These are phyloP conservation scores for Sphaerulina populicola DNA, from an alignment of 2,329 filamentous ascomycete genomes.

Conservation along the genomic window DNA sequence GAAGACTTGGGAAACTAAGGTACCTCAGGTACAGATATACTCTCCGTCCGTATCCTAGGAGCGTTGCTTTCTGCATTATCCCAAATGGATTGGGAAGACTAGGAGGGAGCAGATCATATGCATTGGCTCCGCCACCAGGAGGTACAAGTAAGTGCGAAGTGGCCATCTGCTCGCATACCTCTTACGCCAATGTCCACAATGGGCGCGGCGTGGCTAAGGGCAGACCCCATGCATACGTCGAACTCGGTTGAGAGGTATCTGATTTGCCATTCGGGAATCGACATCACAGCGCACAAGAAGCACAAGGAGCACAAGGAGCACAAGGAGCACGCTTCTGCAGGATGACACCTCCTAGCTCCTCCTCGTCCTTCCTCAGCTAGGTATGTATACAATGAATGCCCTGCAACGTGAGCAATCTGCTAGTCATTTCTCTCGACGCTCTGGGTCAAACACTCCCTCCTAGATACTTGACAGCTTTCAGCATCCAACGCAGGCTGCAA, in stretches of 20 bases:
- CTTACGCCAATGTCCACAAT: neutral
- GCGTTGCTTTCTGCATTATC: neutral
- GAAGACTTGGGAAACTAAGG: no score
- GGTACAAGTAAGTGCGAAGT: constrained; percentile 1
- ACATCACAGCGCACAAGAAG: neutral
- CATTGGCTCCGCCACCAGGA: constrained; percentile 1
- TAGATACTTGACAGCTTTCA: neutral
- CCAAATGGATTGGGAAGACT: neutral
- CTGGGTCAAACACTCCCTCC: neutral
- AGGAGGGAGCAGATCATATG: constrained; percentile 3
- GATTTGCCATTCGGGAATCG: neutral
- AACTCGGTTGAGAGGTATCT: neutral
- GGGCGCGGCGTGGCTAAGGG: no score
- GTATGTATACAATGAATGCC: neutral
- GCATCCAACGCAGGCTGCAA: neutral
- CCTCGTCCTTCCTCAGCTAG: neutral
- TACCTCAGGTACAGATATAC: no score
- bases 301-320: no score
- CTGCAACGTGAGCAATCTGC: neutral
- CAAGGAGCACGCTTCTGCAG: neutral
- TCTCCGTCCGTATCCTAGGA: no score
- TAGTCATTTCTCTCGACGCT: neutral
- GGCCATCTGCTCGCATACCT: neutral
- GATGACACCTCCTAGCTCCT: neutral
- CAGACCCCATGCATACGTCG: neutral